Conservation (phyloP, 305 asterid genomes). For the Andrographis paniculata region DNA sequence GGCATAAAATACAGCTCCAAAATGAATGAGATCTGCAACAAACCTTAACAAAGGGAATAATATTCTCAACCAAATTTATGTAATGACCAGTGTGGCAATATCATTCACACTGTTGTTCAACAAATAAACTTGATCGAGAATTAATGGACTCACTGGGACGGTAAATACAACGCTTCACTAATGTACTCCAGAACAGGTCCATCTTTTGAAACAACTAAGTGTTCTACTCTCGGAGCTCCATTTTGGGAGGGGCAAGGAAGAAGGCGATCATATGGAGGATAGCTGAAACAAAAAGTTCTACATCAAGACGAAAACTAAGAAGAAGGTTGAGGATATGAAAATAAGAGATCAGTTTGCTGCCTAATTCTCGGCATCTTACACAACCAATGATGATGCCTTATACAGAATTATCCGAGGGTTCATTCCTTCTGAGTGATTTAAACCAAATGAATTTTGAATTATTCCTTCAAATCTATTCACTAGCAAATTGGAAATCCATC, state of each 20-base stretch:
- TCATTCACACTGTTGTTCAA: not conserved
- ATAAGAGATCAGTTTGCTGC: too few relatives aligned
- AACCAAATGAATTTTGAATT: too few relatives aligned
- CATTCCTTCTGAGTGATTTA: too few relatives aligned
- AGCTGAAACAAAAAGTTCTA: constrained; percentile 48
- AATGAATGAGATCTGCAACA: constrained; percentile 88
- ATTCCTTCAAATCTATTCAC: too few relatives aligned
- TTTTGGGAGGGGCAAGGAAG: constrained; percentile 79
- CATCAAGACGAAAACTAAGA: constrained; percentile 6
- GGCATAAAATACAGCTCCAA: constrained; percentile 88
- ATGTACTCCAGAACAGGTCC: constrained; percentile 73
- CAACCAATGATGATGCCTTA: too few relatives aligned
- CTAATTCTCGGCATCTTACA: too few relatives aligned
- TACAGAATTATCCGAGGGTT: too few relatives aligned
- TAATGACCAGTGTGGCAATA: constrained; percentile 14
- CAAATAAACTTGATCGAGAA: constrained; percentile 13
- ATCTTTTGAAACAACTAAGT: constrained; percentile 65
- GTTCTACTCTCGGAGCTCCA: constrained; percentile 83
- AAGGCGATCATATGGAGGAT: constrained; percentile 57
- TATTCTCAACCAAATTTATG: constrained; percentile 19
- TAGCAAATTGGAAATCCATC: too few relatives aligned
- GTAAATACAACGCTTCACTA: constrained; percentile 53
- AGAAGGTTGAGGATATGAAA: too few relatives aligned
- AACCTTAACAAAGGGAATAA: constrained; percentile 39
- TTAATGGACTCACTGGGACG: constrained; percentile 55